Evolutionary conservation across 768 basidiomycete genomes (phyloP), one percentile per base, ranked within the genome.

Genomic region (Macrocybe gigantea): DNA sequence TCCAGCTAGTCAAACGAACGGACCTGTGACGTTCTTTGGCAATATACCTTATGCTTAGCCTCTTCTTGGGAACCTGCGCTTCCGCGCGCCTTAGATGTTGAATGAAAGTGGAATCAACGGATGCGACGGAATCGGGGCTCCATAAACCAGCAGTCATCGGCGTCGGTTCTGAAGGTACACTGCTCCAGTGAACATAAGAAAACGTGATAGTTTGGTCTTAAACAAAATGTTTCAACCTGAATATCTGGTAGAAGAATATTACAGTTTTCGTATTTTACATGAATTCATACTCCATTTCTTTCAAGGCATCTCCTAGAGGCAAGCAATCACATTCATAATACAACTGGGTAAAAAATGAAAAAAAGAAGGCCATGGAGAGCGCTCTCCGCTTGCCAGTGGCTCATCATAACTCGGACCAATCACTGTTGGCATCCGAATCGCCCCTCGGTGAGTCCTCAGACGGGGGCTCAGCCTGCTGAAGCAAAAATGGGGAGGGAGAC

Each of bases 101-200:
- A 57, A 74, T 47, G 73, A 73, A 47, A 42, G 42, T 5, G 47
- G 12, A 1, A 45, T 40, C 14, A 51, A 55, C 60, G 10, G 74
- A 76, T 54, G 73, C 73, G 29, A 53, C 72, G 41, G 67, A 64
- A 45, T 77, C 69, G 66, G 74, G 73, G 66, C n/a, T 77, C 31
- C 75, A 77, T 53, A 55, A 65, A 31, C 74, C 75, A 5, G 74
- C 75, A 7, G 63, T 62, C 1, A 69, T 72, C 6, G 73, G 73
- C 7, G 63, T 74, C 22, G 75, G 73, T 8, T 64, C 63, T 7
- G 74, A 77, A 61, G 73, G 72, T 68, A 41, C 13, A n/a, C n/a
- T n/a, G n/a, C n/a, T 58, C 53, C 8, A 12, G 8, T 33, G 30
- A 31, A 1, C 22, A 37, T 42, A 1, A 15, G n/a, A 1, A 13